phyloP scores from a whole-genome alignment of 164 flowering plant genomes.

The Cinnamomum chago region DNA sequence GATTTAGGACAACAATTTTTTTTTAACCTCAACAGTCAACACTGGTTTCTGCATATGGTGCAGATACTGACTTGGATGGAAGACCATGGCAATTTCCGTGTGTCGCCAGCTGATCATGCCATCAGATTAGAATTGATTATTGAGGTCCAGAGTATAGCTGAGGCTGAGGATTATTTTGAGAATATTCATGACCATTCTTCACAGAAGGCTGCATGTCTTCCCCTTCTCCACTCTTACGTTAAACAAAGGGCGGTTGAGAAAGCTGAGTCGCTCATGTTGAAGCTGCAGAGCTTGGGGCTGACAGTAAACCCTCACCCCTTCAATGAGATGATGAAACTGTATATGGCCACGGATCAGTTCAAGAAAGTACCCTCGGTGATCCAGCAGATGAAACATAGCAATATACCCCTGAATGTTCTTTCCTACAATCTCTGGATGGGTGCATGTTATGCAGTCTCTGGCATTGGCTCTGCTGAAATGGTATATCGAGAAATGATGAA shows the following conservation, averaged over 20 bases:
- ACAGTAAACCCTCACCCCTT: slow-evolving; percentile 37
- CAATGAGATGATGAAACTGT: slow-evolving; percentile 66
- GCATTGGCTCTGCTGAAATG: slow-evolving; percentile 32
- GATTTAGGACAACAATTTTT: slow-evolving; percentile 1
- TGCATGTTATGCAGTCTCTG: slow-evolving; percentile 34
- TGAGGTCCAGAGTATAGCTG: slow-evolving; percentile 25
- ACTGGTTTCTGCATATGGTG: slow-evolving; percentile 7
- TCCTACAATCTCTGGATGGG: slow-evolving; percentile 66
- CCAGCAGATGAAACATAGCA: slow-evolving; percentile 44
- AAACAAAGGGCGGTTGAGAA: slow-evolving; percentile 27
- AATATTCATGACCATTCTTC: slow-evolving; percentile 24
- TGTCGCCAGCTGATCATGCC: slow-evolving; percentile 41
- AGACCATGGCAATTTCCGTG: slow-evolving; percentile 21
- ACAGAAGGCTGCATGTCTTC: slow-evolving; percentile 41
- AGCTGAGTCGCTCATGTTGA: slow-evolving; percentile 51
- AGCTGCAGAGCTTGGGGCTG: slow-evolving; percentile 38
- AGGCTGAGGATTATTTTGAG: slow-evolving; percentile 48
- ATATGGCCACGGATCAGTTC: slow-evolving; percentile 34
- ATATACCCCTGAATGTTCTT: slow-evolving; percentile 39
- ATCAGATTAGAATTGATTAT: slow-evolving; percentile 35
- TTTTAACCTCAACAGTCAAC: slow-evolving; percentile 5
- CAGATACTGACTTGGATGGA: slow-evolving; percentile 30
- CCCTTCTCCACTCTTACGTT: slow-evolving; percentile 51
- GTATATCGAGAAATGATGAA: slow-evolving; percentile 43
- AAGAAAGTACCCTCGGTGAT: slow-evolving; percentile 39